These are phyloP conservation scores for Acacia crassicarpa DNA, from an alignment of 306 rosid species.

Conservation along the genomic window DNA sequence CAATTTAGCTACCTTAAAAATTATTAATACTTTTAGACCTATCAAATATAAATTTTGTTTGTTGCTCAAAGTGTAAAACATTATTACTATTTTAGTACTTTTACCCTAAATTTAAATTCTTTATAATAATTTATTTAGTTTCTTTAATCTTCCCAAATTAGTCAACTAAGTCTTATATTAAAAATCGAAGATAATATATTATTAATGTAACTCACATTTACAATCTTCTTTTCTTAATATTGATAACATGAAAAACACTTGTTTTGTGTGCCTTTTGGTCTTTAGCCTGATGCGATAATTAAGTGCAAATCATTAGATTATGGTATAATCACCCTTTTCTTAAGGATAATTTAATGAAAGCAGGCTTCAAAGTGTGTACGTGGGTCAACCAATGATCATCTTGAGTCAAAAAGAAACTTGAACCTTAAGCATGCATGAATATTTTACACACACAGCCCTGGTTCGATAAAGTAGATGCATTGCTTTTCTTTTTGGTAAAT, in stretches of 20 bases:
- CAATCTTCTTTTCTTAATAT: not conserved
- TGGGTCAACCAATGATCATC: conserved; percentile 36
- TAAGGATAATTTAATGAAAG: conserved; percentile 20
- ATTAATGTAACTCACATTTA: conserved; percentile 20
- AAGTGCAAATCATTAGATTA: conserved; percentile 16
- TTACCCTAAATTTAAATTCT: too few relatives aligned
- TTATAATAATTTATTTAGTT: too few relatives aligned
- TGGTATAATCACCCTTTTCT: conserved; percentile 15
- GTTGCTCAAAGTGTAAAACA: too few relatives aligned
- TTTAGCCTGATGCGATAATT: not conserved
- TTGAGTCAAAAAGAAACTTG: conserved; percentile 32
- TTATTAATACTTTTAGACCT: too few relatives aligned
- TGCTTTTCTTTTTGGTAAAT: not conserved
- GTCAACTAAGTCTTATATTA: too few relatives aligned
- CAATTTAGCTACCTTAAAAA: too few relatives aligned
- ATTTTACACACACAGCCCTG: not conserved
- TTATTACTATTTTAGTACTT: too few relatives aligned
- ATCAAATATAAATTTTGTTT: too few relatives aligned
- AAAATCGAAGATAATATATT: not conserved
- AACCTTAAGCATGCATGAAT: conserved; percentile 28
- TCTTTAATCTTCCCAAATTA: too few relatives aligned
- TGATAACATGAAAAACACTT: not conserved
- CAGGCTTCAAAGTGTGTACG: not conserved
- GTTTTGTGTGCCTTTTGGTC: conserved; percentile 24
- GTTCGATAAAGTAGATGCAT: conserved; percentile 13